phyloP scores from a whole-genome alignment of 1,284 basidiomycete genomes.

The Trametes polyzona region DNA sequence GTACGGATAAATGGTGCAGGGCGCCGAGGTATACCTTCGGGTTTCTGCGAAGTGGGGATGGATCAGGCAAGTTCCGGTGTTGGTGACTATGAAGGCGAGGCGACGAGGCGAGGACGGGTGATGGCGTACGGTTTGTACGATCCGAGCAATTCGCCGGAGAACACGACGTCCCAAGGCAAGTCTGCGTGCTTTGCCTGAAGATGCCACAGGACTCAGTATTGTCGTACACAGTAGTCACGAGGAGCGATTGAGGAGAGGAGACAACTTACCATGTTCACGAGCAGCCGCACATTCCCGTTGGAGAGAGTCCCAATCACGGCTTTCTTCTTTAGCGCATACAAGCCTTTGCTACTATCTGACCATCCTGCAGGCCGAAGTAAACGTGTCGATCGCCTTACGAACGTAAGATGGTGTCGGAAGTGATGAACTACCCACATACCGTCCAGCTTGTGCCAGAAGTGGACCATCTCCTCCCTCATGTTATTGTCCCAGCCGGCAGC shows the following conservation, averaged over 20 bases:
- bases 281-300: constrained; percentile 63
- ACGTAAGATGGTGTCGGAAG: background rate
- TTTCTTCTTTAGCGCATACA: constrained; percentile 54
- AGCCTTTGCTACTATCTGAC: constrained; percentile 54
- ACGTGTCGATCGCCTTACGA: background rate
- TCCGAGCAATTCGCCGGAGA: constrained; percentile 61
- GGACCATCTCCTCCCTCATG: constrained; percentile 47
- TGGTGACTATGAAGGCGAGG: too few relatives aligned
- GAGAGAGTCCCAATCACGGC: constrained; percentile 58
- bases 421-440: constrained; percentile 38
- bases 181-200: constrained; percentile 61
- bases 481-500: constrained; percentile 46
- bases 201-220: too few relatives aligned
- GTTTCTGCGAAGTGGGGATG: constrained; percentile 40
- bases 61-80: background rate
- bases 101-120: background rate
- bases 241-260: too few relatives aligned
- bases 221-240: too few relatives aligned
- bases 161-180: constrained; percentile 65
- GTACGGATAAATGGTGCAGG: constrained; percentile 51
- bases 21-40: constrained; percentile 55
- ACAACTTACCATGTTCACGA: constrained; percentile 60
- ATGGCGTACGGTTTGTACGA: constrained; percentile 63
- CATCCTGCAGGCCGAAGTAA: constrained; percentile 45
- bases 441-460: constrained; percentile 59